Evolutionary conservation across 1,284 basidiomycete genomes (phyloP), one percentile per base, ranked within the genome.

Genomic region (Ceratobasidium sp.): DNA sequence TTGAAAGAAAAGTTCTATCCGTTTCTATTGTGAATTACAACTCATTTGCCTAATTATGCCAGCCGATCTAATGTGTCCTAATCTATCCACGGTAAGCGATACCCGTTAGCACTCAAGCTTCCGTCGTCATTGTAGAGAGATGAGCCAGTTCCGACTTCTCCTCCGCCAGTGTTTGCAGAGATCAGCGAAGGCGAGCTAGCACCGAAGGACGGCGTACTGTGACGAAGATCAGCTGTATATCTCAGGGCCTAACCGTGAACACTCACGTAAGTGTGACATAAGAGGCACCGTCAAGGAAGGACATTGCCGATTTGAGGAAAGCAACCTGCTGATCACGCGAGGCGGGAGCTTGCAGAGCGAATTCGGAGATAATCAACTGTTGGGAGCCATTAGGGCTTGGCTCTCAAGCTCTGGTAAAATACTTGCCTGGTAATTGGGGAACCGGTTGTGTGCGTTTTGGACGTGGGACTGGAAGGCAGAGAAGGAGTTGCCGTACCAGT

Each of bases 401-500:
- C 13, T 2, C 17, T 7, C n/a, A 38, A 52, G 17, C 2, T 4
- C 2, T 12, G 32, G 12, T 2, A 4, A 8, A 40, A 57, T 32
- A 42, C 55, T 17, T 13, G 38, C 45, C 38, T 53, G 35, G 45
- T 50, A 43, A 49, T 55, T 52, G 22, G 68, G 68, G 68, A 69
- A 69, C 34, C 52, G 45, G 35, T 40, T 60, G 35, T 60, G 68
- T 20, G 68, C 68, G 4, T 69, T 38, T 29, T 69, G 55, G 12
- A 69, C 68, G 35, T 69, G 58, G 1, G 56, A 42, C 56, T 62
- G 56, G 56, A 69, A 69, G 15, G 50, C 22, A 1, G 68, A 32
- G 25, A 69, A 69, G 15, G 45, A 52, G 34, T 13, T 53, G 27
- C 68, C 68, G 42, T 69, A 69, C 68, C 68, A 69, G 47, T 69